Percentiles rank a stretch among this genome's conserved stretches.
Evolutionary conservation across 176 grass and related monocot genomes (phyloP).

Genomic region (Bothriochloa decipiens): DNA sequence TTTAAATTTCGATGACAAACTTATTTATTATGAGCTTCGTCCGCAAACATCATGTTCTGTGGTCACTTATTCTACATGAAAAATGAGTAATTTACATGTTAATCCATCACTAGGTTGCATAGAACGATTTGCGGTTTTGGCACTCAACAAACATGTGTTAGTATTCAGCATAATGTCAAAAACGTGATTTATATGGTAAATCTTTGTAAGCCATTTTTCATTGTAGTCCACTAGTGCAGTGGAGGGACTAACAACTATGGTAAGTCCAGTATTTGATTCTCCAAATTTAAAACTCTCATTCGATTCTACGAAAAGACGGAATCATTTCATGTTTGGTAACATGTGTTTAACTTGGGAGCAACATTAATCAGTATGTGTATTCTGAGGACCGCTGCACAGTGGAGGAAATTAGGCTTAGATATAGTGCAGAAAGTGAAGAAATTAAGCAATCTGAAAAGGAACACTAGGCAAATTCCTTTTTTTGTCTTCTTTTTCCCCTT

Average conservation of each 20-base stretch:
- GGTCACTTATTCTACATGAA: not conserved
- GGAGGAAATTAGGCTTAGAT: not conserved
- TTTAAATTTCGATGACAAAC: not conserved
- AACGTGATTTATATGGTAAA: not conserved
- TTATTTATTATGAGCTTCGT: not conserved
- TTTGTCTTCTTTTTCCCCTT: not conserved
- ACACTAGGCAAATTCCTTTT: not conserved
- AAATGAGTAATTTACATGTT: not conserved
- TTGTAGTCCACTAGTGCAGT: not conserved
- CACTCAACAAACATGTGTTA: not conserved
- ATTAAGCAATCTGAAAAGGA: not conserved
- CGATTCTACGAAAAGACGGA: not conserved
- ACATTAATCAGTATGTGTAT: not conserved
- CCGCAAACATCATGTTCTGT: not conserved
- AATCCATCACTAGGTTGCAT: not conserved
- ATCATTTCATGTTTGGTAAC: not conserved
- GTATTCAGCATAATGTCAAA: not conserved
- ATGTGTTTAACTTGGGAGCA: not conserved
- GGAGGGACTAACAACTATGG: not conserved
- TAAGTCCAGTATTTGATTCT: not conserved
- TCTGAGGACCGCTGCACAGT: not conserved
- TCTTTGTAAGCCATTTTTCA: not conserved
- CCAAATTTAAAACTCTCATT: not conserved
- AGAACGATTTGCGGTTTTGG: not conserved
- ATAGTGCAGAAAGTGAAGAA: not conserved